phyloP scores from a whole-genome alignment of 306 rosid species.

The Prunus dulcis region DNA sequence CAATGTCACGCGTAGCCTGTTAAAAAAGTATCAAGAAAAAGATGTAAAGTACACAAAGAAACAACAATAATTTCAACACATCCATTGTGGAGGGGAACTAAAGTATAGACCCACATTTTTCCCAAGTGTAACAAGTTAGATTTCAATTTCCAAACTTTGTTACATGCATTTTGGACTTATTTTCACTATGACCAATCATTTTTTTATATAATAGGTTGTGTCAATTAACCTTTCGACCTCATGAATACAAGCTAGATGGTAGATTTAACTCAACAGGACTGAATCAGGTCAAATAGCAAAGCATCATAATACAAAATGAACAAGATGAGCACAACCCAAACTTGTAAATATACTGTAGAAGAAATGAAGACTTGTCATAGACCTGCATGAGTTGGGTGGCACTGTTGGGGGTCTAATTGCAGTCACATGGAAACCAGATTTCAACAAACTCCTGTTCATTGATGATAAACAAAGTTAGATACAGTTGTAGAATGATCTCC shows the following conservation, averaged over 20 bases:
- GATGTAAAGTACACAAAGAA: slow-evolving; percentile 2
- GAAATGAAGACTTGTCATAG: slow-evolving; percentile 1
- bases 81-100: background rate
- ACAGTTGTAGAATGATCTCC: background rate
- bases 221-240: too few relatives aligned
- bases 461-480: slow-evolving; percentile 19
- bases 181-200: background rate
- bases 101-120: background rate
- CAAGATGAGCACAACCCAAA: background rate
- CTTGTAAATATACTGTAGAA: background rate
- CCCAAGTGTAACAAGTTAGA: background rate
- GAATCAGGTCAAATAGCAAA: background rate
- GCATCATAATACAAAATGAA: background rate
- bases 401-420: slow-evolving; percentile 97
- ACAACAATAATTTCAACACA: background rate
- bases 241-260: too few relatives aligned
- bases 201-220: too few relatives aligned
- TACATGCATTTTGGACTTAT: background rate
- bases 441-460: slow-evolving; percentile 64
- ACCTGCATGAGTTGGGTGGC: slow-evolving; percentile 98
- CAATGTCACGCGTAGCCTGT: slow-evolving; percentile 78
- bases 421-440: slow-evolving; percentile 91
- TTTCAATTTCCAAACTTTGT: background rate
- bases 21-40: background rate
- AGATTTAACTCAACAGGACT: too few relatives aligned